These are phyloP conservation scores for Epichloe festucae DNA, from an alignment of 2,329 filamentous ascomycete species.

Conservation along the genomic window DNA sequence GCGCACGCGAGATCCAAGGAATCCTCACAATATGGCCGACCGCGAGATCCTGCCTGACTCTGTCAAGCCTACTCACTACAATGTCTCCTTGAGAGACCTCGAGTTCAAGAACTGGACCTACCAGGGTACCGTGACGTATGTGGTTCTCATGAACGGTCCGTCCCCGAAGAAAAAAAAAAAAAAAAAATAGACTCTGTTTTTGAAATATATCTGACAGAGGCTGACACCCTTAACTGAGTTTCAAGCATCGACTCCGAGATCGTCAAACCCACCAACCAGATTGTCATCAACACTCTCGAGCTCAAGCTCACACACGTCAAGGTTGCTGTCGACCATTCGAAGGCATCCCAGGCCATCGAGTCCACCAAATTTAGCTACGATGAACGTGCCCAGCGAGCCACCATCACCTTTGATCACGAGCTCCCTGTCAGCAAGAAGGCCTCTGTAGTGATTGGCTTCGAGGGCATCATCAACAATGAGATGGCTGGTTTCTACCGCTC, in stretches of 20 bases:
- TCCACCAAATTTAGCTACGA: slow-evolving; percentile 66
- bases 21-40: slow-evolving; percentile 35
- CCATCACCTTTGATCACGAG: slow-evolving; percentile 61
- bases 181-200: no score
- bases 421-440: slow-evolving; percentile 56
- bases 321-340: slow-evolving; percentile 43
- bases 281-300: slow-evolving; percentile 76
- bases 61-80: slow-evolving; percentile 77
- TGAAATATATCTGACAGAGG: background rate
- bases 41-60: slow-evolving; percentile 48
- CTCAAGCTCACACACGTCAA: slow-evolving; percentile 59
- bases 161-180: background rate
- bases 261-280: slow-evolving; percentile 56
- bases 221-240: slow-evolving; percentile 3
- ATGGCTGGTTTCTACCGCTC: slow-evolving; percentile 93
- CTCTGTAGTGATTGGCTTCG: slow-evolving; percentile 56
- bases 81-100: slow-evolving; percentile 67
- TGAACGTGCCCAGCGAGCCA: slow-evolving; percentile 70
- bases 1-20: slow-evolving; percentile 23
- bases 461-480: slow-evolving; percentile 73
- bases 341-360: slow-evolving; percentile 42
- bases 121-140: slow-evolving; percentile 60
- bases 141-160: background rate
- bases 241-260: slow-evolving; percentile 61
- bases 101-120: slow-evolving; percentile 66